Evolutionary conservation across 192 early-diverging fungal genomes (phyloP).

Genomic region (Coemansia sp.): DNA sequence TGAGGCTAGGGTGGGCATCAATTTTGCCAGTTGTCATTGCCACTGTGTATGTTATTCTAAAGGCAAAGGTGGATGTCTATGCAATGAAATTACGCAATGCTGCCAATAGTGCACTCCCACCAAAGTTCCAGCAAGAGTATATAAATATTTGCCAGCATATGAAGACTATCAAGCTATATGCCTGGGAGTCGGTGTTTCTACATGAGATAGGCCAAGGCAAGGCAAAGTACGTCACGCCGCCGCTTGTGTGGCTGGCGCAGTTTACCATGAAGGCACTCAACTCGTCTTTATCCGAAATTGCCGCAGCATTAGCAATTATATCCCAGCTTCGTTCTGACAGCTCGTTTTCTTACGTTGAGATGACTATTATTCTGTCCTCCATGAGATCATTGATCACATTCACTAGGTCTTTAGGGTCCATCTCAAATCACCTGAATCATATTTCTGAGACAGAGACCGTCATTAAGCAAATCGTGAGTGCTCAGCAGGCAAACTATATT

Average conservation of each 20-base stretch:
- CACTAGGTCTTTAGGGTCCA: background rate
- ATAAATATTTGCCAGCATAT: conserved; percentile 44
- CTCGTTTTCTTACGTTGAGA: conserved; percentile 22
- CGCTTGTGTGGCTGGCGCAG: background rate
- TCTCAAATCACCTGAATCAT: background rate
- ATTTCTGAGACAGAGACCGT: conserved; percentile 2
- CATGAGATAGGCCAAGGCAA: conserved; percentile 18
- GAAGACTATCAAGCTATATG: conserved; percentile 68
- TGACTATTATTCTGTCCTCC: conserved; percentile 16
- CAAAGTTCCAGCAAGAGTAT: conserved; percentile 8
- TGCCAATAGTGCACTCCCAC: background rate
- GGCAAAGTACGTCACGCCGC: background rate
- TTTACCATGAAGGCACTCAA: conserved; percentile 11
- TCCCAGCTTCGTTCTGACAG: conserved; percentile 42
- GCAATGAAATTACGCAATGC: background rate
- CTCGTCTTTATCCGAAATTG: conserved; percentile 49
- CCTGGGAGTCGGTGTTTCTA: conserved; percentile 55
- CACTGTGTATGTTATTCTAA: background rate
- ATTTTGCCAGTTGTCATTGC: conserved; percentile 21
- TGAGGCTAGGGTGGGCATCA: conserved; percentile 16
- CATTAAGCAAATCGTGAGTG: background rate
- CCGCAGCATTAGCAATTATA: conserved; percentile 59
- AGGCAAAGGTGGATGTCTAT: background rate
- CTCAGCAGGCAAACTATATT: conserved; percentile 4
- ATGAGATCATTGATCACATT: conserved; percentile 14